phyloP scores from a whole-genome alignment of 768 basidiomycete species.

The Macrolepiota fuliginosa region DNA sequence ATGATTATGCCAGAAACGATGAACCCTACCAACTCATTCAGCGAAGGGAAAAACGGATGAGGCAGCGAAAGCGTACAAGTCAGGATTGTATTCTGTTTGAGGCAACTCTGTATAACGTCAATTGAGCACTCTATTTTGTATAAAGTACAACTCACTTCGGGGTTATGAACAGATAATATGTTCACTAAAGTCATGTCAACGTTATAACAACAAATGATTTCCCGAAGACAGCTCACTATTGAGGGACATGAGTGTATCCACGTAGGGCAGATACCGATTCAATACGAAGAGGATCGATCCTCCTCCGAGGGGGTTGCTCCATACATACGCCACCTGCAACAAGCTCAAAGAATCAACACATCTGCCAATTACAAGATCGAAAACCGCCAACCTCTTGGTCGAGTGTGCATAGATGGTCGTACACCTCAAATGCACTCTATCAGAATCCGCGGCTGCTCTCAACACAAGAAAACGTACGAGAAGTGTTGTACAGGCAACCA shows the following conservation, averaged over 20 bases:
- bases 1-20: conserved; percentile 34
- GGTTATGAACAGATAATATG: conserved; percentile 19
- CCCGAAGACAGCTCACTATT: conserved; percentile 22
- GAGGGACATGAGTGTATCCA: conserved; percentile 34
- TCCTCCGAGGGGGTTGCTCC: conserved; percentile 27
- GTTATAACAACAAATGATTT: not conserved
- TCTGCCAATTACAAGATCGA: not conserved
- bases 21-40: conserved; percentile 20
- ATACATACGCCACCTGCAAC: conserved; percentile 30
- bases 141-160: conserved; percentile 15
- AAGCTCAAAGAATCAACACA: not conserved
- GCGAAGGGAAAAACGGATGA: not conserved
- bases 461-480: conserved; percentile 17
- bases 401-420: conserved; percentile 33
- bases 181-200: not conserved
- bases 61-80: conserved; percentile 24
- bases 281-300: conserved; percentile 33
- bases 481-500: conserved; percentile 25
- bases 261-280: conserved; percentile 38
- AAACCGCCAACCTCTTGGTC: conserved; percentile 28
- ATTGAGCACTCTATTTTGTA: not conserved
- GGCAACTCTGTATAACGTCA: conserved; percentile 20
- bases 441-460: not conserved
- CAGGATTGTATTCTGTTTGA: conserved; percentile 24
- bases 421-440: conserved; percentile 23